Evolutionary conservation across 2,329 filamentous ascomycete species (phyloP).

Genomic region (Microsporum audouinii): DNA sequence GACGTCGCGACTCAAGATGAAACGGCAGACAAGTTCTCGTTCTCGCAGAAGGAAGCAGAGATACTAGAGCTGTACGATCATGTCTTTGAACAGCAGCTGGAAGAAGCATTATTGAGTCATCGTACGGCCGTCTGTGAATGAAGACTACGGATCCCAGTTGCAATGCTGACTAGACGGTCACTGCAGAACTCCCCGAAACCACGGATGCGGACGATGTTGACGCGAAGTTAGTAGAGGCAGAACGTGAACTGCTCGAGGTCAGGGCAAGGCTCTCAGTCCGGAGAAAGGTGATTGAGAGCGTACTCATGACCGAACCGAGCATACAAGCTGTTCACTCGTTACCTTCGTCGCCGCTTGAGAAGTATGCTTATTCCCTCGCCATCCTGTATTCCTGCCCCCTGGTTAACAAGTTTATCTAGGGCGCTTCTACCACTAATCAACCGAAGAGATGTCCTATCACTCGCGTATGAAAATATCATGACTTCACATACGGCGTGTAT

Average conservation of each 20-base stretch:
- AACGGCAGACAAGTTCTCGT: slow-evolving; percentile 39
- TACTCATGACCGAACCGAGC: slow-evolving; percentile 62
- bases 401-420: slow-evolving; percentile 31
- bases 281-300: slow-evolving; percentile 56
- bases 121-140: slow-evolving; percentile 18
- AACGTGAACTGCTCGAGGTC: slow-evolving; percentile 57
- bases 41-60: slow-evolving; percentile 56
- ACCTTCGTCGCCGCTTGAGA: slow-evolving; percentile 54
- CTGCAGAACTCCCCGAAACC: not conserved
- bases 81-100: slow-evolving; percentile 58
- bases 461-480: slow-evolving; percentile 50
- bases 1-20: slow-evolving; percentile 32
- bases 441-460: slow-evolving; percentile 55
- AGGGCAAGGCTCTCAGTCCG: slow-evolving; percentile 58
- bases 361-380: slow-evolving; percentile 37
- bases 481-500: slow-evolving; percentile 42
- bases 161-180: not conserved
- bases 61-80: slow-evolving; percentile 60
- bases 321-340: slow-evolving; percentile 65
- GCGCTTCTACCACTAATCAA: slow-evolving; percentile 56
- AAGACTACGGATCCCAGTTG: not conserved
- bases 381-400: not conserved
- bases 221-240: slow-evolving; percentile 42
- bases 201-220: slow-evolving; percentile 37
- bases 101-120: slow-evolving; percentile 54